phyloP scores from a whole-genome alignment of 176 grass and related monocot genomes.

The Stipa capillata region DNA sequence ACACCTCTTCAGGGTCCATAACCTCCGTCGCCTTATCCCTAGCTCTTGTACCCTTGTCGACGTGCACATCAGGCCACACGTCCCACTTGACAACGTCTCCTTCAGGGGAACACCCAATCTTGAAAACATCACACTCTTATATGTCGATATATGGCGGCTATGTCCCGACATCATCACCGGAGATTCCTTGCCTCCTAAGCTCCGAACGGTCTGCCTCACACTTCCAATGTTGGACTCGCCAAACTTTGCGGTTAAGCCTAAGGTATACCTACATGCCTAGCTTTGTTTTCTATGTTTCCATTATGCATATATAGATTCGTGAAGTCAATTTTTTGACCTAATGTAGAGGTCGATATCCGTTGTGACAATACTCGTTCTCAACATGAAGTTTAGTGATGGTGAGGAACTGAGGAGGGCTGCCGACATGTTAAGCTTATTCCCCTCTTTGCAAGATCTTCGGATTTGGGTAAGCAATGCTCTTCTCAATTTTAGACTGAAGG shows the following conservation, averaged over 20 bases:
- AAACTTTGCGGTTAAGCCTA: neutral
- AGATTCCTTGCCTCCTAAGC: neutral
- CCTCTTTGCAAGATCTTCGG: neutral
- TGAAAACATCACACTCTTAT: neutral
- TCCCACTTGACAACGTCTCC: neutral
- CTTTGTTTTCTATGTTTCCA: too few relatives aligned
- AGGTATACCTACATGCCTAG: too few relatives aligned
- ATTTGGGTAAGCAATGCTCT: neutral
- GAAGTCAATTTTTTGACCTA: too few relatives aligned
- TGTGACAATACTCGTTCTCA: neutral
- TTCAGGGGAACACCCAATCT: neutral
- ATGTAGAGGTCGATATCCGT: neutral
- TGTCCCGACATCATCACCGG: neutral
- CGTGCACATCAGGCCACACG: neutral
- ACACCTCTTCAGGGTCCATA: neutral
- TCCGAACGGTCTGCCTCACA: neutral
- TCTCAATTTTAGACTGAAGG: too few relatives aligned
- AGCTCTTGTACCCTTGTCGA: neutral
- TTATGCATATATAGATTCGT: too few relatives aligned
- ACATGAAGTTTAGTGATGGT: neutral
- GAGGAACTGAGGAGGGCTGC: neutral
- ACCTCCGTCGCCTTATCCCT: neutral
- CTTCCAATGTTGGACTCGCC: neutral
- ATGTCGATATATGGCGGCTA: neutral
- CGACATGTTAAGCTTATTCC: neutral